Evolutionary conservation across 805 yeast species (phyloP).

Genomic region (Gaillardinia entomophila): DNA sequence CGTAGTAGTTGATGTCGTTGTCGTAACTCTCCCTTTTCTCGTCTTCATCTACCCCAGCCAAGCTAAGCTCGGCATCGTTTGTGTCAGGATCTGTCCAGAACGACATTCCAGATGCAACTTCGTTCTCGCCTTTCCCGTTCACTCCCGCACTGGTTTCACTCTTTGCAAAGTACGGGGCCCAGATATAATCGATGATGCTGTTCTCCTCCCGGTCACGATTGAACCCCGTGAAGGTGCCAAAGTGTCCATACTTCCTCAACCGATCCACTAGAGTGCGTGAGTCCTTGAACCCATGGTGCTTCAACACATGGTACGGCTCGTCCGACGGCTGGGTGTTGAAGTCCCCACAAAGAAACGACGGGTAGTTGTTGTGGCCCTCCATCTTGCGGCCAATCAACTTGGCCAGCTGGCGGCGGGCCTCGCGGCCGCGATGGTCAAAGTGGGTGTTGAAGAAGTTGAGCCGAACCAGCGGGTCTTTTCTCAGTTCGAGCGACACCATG

Average conservation of each 20-base stretch:
- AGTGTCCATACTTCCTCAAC: conserved; percentile 34
- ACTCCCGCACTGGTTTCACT: too few relatives aligned
- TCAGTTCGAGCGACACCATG: conserved; percentile 27
- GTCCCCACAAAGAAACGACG: conserved; percentile 38
- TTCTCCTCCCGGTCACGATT: conserved; percentile 20
- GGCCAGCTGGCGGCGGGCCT: conserved; percentile 31
- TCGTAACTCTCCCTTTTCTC: too few relatives aligned
- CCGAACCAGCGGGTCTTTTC: conserved; percentile 20
- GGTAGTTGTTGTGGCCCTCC: conserved; percentile 24
- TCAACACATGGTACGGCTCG: conserved; percentile 35
- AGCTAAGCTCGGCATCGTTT: neutral
- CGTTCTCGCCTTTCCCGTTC: too few relatives aligned
- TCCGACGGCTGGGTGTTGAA: conserved; percentile 37
- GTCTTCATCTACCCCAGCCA: conserved; percentile 4
- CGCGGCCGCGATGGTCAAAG: conserved; percentile 34
- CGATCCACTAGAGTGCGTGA: conserved; percentile 23
- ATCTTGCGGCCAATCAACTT: conserved; percentile 35
- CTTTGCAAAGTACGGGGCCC: conserved; percentile 28
- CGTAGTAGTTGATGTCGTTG: conserved; percentile 6
- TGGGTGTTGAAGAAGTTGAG: conserved; percentile 37
- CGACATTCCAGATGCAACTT: neutral
- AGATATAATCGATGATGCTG: conserved; percentile 39
- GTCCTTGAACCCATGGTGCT: conserved; percentile 32
- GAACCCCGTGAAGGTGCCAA: conserved; percentile 47
- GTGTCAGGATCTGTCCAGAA: neutral